Evolutionary conservation across 2,329 filamentous ascomycete species (phyloP).

Genomic region (Calonectria leucothoes): DNA sequence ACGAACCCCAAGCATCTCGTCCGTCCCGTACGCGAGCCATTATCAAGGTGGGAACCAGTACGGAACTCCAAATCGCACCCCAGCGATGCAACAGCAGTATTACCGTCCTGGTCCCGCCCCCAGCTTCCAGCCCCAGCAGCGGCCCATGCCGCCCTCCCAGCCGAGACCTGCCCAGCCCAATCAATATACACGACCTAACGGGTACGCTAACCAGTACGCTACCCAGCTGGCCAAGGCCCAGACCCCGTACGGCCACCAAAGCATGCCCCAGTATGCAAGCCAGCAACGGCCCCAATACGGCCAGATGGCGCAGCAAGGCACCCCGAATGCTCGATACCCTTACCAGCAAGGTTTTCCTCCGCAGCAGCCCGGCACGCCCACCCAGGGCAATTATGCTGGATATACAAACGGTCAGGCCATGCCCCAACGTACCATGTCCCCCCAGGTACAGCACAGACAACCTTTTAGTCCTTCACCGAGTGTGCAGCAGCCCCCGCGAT

Average conservation of each 20-base stretch:
- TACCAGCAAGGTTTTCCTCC: constrained; percentile 53
- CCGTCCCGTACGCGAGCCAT: constrained; percentile 55
- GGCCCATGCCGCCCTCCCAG: constrained; percentile 46
- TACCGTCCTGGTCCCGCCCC: constrained; percentile 54
- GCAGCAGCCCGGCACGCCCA: constrained; percentile 51
- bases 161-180: constrained; percentile 56
- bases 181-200: constrained; percentile 62
- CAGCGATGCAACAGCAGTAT: constrained; percentile 57
- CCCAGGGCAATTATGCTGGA: constrained; percentile 49
- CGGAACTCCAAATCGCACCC: constrained; percentile 58
- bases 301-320: constrained; percentile 55
- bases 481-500: constrained; percentile 49
- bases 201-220: constrained; percentile 59
- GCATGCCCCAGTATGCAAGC: constrained; percentile 59
- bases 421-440: constrained; percentile 57
- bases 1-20: constrained; percentile 53
- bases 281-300: constrained; percentile 59
- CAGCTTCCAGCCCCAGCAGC: constrained; percentile 57
- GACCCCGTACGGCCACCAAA: constrained; percentile 63
- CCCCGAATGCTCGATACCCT: constrained; percentile 56
- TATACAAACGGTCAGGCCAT: constrained; percentile 59
- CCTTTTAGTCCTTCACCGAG: constrained; percentile 54
- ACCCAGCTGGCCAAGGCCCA: constrained; percentile 65
- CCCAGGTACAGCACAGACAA: constrained; percentile 54
- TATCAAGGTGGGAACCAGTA: constrained; percentile 59